Evolutionary conservation across 306 rosid species (phyloP).

Genomic region (Malus sieversii): DNA sequence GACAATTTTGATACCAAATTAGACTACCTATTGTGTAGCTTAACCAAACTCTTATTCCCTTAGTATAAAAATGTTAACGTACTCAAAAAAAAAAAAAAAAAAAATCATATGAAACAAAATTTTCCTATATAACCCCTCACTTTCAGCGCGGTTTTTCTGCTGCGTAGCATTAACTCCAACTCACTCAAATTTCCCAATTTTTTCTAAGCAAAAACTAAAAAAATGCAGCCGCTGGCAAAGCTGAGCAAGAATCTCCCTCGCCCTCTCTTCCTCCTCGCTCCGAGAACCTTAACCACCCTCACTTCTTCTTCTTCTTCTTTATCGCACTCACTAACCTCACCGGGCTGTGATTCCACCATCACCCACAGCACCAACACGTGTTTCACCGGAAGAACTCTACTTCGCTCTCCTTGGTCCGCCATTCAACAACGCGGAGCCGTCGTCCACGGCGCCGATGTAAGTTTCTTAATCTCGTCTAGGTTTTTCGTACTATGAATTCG

Average conservation of each 20-base stretch:
- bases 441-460: conserved; percentile 65
- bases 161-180: neutral
- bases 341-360: conserved; percentile 15
- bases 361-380: neutral
- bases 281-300: conserved; percentile 22
- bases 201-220: neutral
- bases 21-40: fast-evolving
- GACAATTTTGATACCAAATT: no score
- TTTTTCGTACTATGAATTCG: neutral
- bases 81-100: no score
- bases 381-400: conserved; percentile 11
- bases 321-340: conserved; percentile 19
- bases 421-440: conserved; percentile 56
- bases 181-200: neutral
- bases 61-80: no score
- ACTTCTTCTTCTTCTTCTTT: neutral
- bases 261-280: conserved; percentile 8
- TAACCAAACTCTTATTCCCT: no score
- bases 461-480: neutral
- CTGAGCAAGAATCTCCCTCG: conserved; percentile 34
- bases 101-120: no score
- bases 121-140: neutral
- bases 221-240: conserved; percentile 1
- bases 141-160: neutral
- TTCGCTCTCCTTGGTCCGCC: conserved; percentile 50